These are phyloP conservation scores for Exophiala oligosperma DNA, from an alignment of 2,329 filamentous ascomycete genomes.

Conservation along the genomic window DNA sequence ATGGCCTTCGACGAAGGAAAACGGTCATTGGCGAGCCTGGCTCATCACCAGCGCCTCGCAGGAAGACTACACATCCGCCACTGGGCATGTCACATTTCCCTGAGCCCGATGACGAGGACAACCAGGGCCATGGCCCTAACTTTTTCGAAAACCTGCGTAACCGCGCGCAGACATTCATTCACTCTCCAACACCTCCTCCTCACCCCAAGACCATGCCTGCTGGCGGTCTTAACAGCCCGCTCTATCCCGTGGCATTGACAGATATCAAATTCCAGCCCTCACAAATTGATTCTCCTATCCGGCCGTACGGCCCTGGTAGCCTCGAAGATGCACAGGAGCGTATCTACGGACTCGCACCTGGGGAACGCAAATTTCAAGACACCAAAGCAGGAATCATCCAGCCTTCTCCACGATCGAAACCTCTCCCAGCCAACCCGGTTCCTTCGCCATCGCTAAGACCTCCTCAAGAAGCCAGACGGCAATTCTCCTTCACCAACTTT, in stretches of 20 bases:
- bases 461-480: slow-evolving; percentile 57
- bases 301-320: slow-evolving; percentile 29
- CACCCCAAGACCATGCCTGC: slow-evolving; percentile 35
- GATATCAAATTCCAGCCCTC: slow-evolving; percentile 57
- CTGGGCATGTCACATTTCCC: slow-evolving; percentile 87
- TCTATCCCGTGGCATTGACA: slow-evolving; percentile 63
- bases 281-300: slow-evolving; percentile 45
- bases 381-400: slow-evolving; percentile 27
- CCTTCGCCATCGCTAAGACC: slow-evolving; percentile 19
- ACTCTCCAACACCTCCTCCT: slow-evolving; percentile 34
- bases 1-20: slow-evolving; percentile 77
- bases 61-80: slow-evolving; percentile 66
- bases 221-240: slow-evolving; percentile 52
- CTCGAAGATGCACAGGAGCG: slow-evolving; percentile 42
- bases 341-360: slow-evolving; percentile 51
- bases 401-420: slow-evolving; percentile 28
- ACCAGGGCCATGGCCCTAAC: slow-evolving; percentile 29
- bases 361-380: slow-evolving; percentile 42
- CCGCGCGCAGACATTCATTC: slow-evolving; percentile 39
- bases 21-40: slow-evolving; percentile 52
- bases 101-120: slow-evolving; percentile 38
- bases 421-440: slow-evolving; percentile 24
- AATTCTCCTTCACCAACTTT: slow-evolving; percentile 91
- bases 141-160: slow-evolving; percentile 41
- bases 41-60: slow-evolving; percentile 41